Evolutionary conservation across 805 yeast genomes (phyloP).

Genomic region (Aciculoconidium aculeatum): DNA sequence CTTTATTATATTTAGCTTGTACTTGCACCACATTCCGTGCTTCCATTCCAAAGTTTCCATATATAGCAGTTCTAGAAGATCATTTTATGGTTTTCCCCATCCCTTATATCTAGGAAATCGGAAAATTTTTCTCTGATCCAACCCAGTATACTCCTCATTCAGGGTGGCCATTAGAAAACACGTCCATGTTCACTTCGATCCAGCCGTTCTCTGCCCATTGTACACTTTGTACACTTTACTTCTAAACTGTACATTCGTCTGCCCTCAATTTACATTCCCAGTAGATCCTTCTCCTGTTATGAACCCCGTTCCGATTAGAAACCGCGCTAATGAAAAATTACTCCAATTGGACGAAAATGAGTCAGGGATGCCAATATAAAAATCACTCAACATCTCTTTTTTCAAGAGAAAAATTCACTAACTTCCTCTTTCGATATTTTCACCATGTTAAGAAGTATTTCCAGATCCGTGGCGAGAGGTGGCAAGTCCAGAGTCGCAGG

Average conservation of each 20-base stretch:
- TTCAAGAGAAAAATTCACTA: constrained; percentile 3
- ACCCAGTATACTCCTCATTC: too few species aligned
- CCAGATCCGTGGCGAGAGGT: constrained; percentile 7
- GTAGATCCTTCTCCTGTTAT: background rate
- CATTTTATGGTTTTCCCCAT: too few species aligned
- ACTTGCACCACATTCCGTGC: too few species aligned
- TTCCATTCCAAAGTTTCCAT: too few species aligned
- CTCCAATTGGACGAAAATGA: constrained; percentile 23
- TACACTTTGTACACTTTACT: too few species aligned
- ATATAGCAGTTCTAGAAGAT: too few species aligned
- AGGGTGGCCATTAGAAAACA: too few species aligned
- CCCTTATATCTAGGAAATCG: too few species aligned
- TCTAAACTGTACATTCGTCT: background rate
- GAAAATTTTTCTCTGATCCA: too few species aligned
- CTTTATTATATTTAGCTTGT: too few species aligned
- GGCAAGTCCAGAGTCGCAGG: constrained; percentile 2
- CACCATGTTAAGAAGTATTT: constrained; percentile 17
- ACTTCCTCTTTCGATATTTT: constrained; percentile 2
- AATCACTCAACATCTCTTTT: constrained; percentile 1
- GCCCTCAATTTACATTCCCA: background rate
- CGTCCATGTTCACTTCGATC: too few species aligned
- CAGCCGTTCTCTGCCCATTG: too few species aligned
- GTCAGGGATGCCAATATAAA: constrained; percentile 8
- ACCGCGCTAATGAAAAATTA: constrained; percentile 39
- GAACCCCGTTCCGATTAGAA: constrained; percentile 19